Evolutionary conservation across 805 yeast species (phyloP).

Genomic region (Saccharomycopsis schoenii): DNA sequence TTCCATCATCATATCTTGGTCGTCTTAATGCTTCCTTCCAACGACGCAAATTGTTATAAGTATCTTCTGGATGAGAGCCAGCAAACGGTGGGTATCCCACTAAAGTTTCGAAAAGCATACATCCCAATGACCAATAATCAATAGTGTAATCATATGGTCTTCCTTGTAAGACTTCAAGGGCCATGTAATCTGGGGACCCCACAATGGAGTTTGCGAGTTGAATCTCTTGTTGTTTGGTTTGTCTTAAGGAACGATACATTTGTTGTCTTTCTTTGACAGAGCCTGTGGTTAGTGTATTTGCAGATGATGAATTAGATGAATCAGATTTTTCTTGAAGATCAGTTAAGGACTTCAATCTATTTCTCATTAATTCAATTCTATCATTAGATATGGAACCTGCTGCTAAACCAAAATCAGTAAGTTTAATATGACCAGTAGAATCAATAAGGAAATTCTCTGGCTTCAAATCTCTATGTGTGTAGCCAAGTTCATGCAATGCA

Average conservation of each 20-base stretch:
- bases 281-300: slow-evolving; percentile 47
- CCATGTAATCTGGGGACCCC: slow-evolving; percentile 99
- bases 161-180: slow-evolving; percentile 92
- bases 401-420: slow-evolving; percentile 95
- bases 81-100: slow-evolving; percentile 97
- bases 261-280: slow-evolving; percentile 81
- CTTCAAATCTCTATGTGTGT: slow-evolving; percentile 92
- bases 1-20: slow-evolving; percentile 86
- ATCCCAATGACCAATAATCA: slow-evolving; percentile 98
- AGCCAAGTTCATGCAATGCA: slow-evolving; percentile 88
- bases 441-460: slow-evolving; percentile 92
- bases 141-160: slow-evolving; percentile 90
- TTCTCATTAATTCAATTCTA: slow-evolving; percentile 85
- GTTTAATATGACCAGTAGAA: slow-evolving; percentile 80
- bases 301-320: background rate
- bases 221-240: slow-evolving; percentile 39
- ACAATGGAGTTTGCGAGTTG: slow-evolving; percentile 92
- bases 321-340: slow-evolving; percentile 39
- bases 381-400: slow-evolving; percentile 92
- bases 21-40: slow-evolving; percentile 85
- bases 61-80: slow-evolving; percentile 88
- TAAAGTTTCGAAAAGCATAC: slow-evolving; percentile 91
- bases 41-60: slow-evolving; percentile 84
- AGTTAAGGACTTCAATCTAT: slow-evolving; percentile 58
- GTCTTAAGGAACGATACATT: slow-evolving; percentile 70